Evolutionary conservation across 257 asterid genomes (phyloP).

Genomic region (Ajuga chamaepitys): DNA sequence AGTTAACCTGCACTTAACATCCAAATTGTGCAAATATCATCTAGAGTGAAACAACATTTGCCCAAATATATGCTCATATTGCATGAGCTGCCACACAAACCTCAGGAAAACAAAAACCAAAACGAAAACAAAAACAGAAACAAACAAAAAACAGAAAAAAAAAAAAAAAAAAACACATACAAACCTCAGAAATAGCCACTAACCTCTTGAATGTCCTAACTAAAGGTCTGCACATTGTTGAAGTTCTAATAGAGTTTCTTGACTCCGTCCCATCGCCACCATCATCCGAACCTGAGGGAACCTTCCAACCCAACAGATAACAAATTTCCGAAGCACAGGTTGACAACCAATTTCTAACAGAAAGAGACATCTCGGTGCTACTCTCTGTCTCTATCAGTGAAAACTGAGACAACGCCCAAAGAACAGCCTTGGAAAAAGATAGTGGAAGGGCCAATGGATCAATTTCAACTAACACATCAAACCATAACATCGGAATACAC

Average conservation of each 20-base stretch:
- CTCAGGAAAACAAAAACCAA: too few species aligned
- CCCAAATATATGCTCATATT: neutral
- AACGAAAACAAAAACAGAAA: too few species aligned
- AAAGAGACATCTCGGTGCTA: slow-evolving; percentile 37
- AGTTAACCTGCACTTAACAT: slow-evolving; percentile 56
- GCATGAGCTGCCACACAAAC: slow-evolving; percentile 14
- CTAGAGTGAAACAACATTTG: neutral
- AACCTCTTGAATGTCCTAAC: slow-evolving; percentile 86
- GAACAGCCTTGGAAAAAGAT: slow-evolving; percentile 78
- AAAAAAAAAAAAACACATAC: too few species aligned
- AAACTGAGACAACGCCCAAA: slow-evolving; percentile 87
- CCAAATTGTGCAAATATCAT: slow-evolving; percentile 6
- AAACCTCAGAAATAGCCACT: slow-evolving; percentile 21
- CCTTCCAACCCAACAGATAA: slow-evolving; percentile 82
- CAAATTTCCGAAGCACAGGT: slow-evolving; percentile 66
- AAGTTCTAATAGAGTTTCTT: slow-evolving; percentile 63
- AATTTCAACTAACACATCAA: slow-evolving; percentile 78
- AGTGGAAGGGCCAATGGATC: slow-evolving; percentile 69
- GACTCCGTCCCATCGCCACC: slow-evolving; percentile 74
- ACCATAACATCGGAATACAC: slow-evolving; percentile 98
- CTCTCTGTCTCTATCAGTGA: slow-evolving; percentile 60
- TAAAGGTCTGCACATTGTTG: slow-evolving; percentile 73
- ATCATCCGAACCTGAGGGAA: slow-evolving; percentile 86
- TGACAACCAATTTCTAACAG: slow-evolving; percentile 63
- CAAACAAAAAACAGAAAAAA: too few species aligned